Percentiles rank a stretch among this genome's conserved stretches.
phyloP scores from a whole-genome alignment of 106 monocot species.

The Xerophyta viscosa region DNA sequence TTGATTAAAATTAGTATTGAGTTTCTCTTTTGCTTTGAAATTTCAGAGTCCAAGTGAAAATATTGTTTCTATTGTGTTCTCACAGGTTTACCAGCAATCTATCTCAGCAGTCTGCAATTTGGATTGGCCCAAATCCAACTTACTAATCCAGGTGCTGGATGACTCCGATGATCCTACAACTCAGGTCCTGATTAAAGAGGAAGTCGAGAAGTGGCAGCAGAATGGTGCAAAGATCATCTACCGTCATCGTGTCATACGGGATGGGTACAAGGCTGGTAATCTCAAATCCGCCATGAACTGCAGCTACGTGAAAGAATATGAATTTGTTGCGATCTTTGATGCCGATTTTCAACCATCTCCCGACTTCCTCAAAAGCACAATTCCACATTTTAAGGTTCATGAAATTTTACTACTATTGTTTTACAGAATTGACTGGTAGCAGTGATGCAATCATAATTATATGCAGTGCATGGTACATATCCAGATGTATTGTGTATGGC shows the following conservation, averaged over 20 bases:
- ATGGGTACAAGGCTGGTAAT: conserved; percentile 95
- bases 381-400: conserved; percentile 95
- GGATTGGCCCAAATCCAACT: conserved; percentile 76
- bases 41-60: too few species aligned
- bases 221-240: conserved; percentile 58
- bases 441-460: too few species aligned
- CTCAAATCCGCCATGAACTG: conserved; percentile 94
- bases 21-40: too few species aligned
- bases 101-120: conserved; percentile 83
- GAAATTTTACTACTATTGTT: too few species aligned
- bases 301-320: conserved; percentile 87
- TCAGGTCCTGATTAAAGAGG: conserved; percentile 69
- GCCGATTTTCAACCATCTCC: conserved; percentile 86
- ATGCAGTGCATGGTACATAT: too few species aligned
- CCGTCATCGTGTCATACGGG: conserved; percentile 61
- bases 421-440: neutral
- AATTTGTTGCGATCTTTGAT: conserved; percentile 94
- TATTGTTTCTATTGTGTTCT: too few species aligned
- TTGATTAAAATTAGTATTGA: too few species aligned
- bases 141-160: conserved; percentile 82
- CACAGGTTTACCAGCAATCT: conserved; percentile 90
- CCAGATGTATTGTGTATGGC: too few species aligned
- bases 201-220: conserved; percentile 81
- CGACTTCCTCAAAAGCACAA: conserved; percentile 74
- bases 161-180: conserved; percentile 74